Percentiles rank a stretch among this genome's conserved stretches.
Evolutionary conservation across 2,329 filamentous ascomycete genomes (phyloP).

Genomic region (Botryotinia convoluta): DNA sequence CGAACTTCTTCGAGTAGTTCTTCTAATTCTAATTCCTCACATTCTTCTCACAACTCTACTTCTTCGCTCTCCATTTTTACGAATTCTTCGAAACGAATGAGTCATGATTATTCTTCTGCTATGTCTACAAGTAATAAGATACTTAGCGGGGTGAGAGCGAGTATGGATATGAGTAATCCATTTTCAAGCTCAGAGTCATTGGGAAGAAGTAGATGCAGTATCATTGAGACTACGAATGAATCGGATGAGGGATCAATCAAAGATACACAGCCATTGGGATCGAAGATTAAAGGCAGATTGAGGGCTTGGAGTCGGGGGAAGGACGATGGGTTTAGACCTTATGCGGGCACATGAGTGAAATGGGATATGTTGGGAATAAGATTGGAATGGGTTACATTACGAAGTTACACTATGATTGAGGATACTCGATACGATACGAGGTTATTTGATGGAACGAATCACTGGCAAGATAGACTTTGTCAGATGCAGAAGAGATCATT

Average conservation of each 20-base stretch:
- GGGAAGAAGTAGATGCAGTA: conserved; percentile 2
- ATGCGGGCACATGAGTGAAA: conserved; percentile 4
- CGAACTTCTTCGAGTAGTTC: conserved; percentile 5
- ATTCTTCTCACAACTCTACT: not conserved
- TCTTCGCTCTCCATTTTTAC: not conserved
- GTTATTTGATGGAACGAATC: not conserved
- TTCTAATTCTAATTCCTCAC: conserved; percentile 2
- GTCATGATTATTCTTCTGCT: not conserved
- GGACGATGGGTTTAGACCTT: not conserved
- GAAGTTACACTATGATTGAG: not conserved
- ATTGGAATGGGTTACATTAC: not conserved
- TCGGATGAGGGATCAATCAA: not conserved
- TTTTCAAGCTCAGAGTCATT: not conserved
- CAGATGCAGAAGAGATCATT: not conserved
- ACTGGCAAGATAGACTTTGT: not conserved
- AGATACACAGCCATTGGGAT: conserved; percentile 1
- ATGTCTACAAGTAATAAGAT: not conserved
- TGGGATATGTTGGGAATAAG: not conserved
- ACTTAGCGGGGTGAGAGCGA: not conserved
- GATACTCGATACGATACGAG: not conserved
- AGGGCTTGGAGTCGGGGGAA: conserved; percentile 17
- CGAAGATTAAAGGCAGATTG: conserved; percentile 18
- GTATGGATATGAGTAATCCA: not conserved
- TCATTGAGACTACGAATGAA: not conserved
- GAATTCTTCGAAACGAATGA: not conserved